phyloP scores from a whole-genome alignment of 2,329 filamentous ascomycete species.

The Aspergillus sp. region DNA sequence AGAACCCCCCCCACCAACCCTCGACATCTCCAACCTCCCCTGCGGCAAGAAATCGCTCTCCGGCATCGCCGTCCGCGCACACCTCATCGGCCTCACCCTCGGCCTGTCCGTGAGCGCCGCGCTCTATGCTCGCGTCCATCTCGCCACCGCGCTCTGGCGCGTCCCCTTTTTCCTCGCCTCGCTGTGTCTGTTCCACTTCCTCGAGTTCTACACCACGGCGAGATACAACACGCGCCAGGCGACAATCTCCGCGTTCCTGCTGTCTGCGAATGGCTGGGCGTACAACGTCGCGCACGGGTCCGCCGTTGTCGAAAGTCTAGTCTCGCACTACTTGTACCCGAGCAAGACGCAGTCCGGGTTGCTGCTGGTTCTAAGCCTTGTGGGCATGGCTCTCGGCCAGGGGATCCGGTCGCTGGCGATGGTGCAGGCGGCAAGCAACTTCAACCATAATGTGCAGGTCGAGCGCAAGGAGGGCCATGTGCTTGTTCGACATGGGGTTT shows the following conservation, averaged over 20 bases:
- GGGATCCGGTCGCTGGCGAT: constrained; percentile 70
- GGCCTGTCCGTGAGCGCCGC: constrained; percentile 25
- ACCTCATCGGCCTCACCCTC: constrained; percentile 34
- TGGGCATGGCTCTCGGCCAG: constrained; percentile 62
- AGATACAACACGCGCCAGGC: constrained; percentile 69
- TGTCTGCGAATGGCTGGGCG: constrained; percentile 71
- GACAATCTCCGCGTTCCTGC: constrained; percentile 65
- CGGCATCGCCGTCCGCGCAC: constrained; percentile 38
- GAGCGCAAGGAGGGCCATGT: constrained; percentile 60
- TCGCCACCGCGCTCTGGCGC: constrained; percentile 44
- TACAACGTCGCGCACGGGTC: constrained; percentile 75
- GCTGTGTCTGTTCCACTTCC: constrained; percentile 80
- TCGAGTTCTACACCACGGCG: constrained; percentile 90
- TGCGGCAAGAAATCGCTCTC: constrained; percentile 33
- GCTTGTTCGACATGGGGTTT: constrained; percentile 77
- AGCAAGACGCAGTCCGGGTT: constrained; percentile 24
- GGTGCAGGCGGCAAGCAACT: constrained; percentile 78
- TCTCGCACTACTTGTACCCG: constrained; percentile 20
- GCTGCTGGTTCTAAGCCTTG: constrained; percentile 51
- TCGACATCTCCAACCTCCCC: constrained; percentile 27
- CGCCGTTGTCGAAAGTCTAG: constrained; percentile 63
- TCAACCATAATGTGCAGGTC: constrained; percentile 78
- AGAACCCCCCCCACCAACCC: constrained; percentile 5
- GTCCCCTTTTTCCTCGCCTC: constrained; percentile 45
- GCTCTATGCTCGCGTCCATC: constrained; percentile 17